Percentiles rank a stretch among this genome's conserved stretches.
phyloP scores from a whole-genome alignment of 371 early-diverging fungal genomes.

The Lichtheimia corymbifera region DNA sequence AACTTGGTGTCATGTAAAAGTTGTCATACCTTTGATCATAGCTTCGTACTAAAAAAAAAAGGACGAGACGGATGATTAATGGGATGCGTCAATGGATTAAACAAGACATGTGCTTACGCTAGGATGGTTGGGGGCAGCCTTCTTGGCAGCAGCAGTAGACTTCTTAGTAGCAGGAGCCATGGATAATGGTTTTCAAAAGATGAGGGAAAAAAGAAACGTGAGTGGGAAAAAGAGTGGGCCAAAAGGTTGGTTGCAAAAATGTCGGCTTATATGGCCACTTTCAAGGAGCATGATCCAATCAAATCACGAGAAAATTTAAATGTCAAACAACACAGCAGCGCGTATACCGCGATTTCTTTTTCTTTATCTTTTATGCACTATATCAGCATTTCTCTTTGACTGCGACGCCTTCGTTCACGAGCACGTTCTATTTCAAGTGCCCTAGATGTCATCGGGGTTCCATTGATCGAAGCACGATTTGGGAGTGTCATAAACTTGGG shows the following conservation, averaged over 20 bases:
- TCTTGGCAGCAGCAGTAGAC: slow-evolving; percentile 38
- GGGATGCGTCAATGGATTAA: neutral
- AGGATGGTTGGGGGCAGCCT: slow-evolving; percentile 43
- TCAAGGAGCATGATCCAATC: neutral
- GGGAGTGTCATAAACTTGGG: slow-evolving; percentile 51
- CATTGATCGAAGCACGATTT: slow-evolving; percentile 19
- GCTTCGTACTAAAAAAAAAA: slow-evolving; percentile 39
- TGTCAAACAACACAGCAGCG: neutral
- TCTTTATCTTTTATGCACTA: slow-evolving; percentile 8
- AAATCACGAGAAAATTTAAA: slow-evolving; percentile 8
- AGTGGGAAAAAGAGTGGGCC: slow-evolving; percentile 7
- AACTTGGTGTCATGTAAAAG: too few relatives aligned
- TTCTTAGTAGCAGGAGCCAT: slow-evolving; percentile 25
- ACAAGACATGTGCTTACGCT: slow-evolving; percentile 32
- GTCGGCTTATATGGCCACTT: slow-evolving; percentile 4
- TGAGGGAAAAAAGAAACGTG: slow-evolving; percentile 10
- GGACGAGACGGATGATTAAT: slow-evolving; percentile 6
- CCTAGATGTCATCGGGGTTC: slow-evolving; percentile 20
- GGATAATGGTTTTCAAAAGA: slow-evolving; percentile 13
- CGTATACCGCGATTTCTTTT: neutral
- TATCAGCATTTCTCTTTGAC: slow-evolving; percentile 36
- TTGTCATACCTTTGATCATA: slow-evolving; percentile 43
- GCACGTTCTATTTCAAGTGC: slow-evolving; percentile 31
- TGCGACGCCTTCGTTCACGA: slow-evolving; percentile 40
- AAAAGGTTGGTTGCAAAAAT: slow-evolving; percentile 1